phyloP scores from a whole-genome alignment of 495 filamentous ascomycete genomes.

The Apiosordaria backusii region DNA sequence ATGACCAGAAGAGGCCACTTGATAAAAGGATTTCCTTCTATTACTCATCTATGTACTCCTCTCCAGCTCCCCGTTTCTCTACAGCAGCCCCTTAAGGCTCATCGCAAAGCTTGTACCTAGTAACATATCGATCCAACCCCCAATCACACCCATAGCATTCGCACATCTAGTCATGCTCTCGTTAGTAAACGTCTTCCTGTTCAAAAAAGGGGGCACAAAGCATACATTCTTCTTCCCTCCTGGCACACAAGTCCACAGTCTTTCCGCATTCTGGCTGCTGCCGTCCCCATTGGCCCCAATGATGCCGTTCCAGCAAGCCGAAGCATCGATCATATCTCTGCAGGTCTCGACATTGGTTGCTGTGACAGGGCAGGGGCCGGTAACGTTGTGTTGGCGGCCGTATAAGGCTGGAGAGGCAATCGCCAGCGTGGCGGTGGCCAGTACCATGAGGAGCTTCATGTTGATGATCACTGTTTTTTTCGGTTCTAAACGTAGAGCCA shows the following conservation, averaged over 20 bases:
- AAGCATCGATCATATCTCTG: conserved; percentile 5
- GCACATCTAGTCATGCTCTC: background rate
- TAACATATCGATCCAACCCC: conserved; percentile 9
- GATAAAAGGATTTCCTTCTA: background rate
- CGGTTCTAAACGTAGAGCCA: too few relatives aligned
- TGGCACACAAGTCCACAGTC: conserved; percentile 5
- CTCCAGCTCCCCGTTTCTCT: background rate
- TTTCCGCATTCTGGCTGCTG: background rate
- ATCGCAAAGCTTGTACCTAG: conserved; percentile 1
- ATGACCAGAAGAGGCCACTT: background rate
- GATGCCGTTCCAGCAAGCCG: conserved; percentile 8
- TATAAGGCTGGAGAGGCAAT: background rate
- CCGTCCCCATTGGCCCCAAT: conserved; percentile 7
- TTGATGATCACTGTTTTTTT: background rate
- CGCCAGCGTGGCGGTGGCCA: background rate
- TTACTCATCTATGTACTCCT: background rate
- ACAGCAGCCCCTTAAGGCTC: background rate
- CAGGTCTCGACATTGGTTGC: background rate
- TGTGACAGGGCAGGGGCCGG: conserved; percentile 4
- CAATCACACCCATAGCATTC: conserved; percentile 9
- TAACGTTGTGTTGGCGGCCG: background rate
- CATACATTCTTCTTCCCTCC: conserved; percentile 9
- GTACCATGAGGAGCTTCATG: background rate
- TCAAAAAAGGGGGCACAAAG: background rate
- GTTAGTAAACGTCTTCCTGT: background rate